Conservation (phyloP, 345 rosid genomes). For the Lepidium sativum region DNA sequence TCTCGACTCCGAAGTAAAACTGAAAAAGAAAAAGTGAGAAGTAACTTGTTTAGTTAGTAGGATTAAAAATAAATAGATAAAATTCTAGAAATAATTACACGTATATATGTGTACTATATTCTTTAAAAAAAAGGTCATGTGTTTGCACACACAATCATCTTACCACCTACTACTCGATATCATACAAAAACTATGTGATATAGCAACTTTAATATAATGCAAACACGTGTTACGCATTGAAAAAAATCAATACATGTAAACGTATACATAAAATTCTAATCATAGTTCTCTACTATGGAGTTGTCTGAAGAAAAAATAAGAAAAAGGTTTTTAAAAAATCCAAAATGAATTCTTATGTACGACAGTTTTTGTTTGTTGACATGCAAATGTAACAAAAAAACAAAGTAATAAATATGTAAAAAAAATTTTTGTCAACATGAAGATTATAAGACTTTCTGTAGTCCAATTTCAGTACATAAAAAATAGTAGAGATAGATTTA, state of each 20-base stretch:
- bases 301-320: background rate
- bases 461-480: too few relatives aligned
- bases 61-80: background rate
- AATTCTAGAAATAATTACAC: background rate
- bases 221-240: conserved; percentile 30
- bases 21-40: too few relatives aligned
- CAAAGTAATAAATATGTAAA: background rate
- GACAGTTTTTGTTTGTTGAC: background rate
- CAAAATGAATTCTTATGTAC: conserved; percentile 10
- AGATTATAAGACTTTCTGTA: too few relatives aligned
- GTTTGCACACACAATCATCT: conserved; percentile 26
- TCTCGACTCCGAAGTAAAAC: too few relatives aligned
- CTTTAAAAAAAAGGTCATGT: background rate
- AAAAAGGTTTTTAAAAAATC: background rate
- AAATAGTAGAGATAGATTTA: too few relatives aligned
- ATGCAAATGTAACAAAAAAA: background rate
- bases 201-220: conserved; percentile 26
- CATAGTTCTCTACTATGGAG: background rate
- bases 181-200: conserved; percentile 24
- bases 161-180: conserved; percentile 29
- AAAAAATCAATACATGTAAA: conserved; percentile 2
- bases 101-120: background rate
- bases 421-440: too few relatives aligned
- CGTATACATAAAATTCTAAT: background rate
- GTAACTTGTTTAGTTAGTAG: too few relatives aligned